A percentile compares a stretch with the other conserved stretches of the same genome.
These are phyloP conservation scores for Aurinia saxatilis DNA, from an alignment of 345 rosid species.

Conservation along the genomic window DNA sequence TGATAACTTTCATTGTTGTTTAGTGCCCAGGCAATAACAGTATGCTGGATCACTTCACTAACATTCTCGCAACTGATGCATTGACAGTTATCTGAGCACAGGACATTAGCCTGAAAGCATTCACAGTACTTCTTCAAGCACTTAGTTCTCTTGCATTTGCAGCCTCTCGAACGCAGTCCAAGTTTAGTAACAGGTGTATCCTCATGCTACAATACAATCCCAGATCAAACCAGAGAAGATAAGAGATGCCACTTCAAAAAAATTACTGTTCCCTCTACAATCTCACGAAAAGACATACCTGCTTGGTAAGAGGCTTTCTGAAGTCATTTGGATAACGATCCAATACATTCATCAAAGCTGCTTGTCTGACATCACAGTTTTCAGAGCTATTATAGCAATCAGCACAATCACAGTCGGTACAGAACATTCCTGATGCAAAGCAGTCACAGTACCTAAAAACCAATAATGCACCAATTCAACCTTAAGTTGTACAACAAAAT, in stretches of 20 bases:
- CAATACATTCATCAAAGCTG: conserved; percentile 29
- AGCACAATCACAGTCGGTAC: conserved; percentile 45
- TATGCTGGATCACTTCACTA: conserved; percentile 1
- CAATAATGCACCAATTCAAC: background rate
- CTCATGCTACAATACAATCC: conserved; percentile 20
- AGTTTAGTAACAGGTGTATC: conserved; percentile 11
- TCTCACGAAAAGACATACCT: conserved; percentile 28
- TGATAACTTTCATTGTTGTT: conserved; percentile 14
- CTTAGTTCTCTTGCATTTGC: conserved; percentile 45
- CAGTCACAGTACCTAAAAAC: conserved; percentile 49
- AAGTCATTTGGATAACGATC: conserved; percentile 46
- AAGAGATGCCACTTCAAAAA: background rate
- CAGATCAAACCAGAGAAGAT: conserved; percentile 1
- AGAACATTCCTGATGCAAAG: conserved; percentile 45
- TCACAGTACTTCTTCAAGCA: conserved; percentile 58
- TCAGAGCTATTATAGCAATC: conserved; percentile 38
- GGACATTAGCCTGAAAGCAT: conserved; percentile 46
- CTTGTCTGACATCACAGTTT: conserved; percentile 28
- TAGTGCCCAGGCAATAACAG: background rate
- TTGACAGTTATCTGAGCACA: conserved; percentile 47
- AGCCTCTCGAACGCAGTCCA: conserved; percentile 40
- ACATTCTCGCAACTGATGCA: conserved; percentile 42
- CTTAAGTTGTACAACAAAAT: background rate
- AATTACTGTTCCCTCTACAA: background rate
- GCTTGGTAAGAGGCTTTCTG: conserved; percentile 23